These are phyloP conservation scores for Elsinoe ampelina DNA, from an alignment of 2,329 filamentous ascomycete genomes.

Conservation along the genomic window DNA sequence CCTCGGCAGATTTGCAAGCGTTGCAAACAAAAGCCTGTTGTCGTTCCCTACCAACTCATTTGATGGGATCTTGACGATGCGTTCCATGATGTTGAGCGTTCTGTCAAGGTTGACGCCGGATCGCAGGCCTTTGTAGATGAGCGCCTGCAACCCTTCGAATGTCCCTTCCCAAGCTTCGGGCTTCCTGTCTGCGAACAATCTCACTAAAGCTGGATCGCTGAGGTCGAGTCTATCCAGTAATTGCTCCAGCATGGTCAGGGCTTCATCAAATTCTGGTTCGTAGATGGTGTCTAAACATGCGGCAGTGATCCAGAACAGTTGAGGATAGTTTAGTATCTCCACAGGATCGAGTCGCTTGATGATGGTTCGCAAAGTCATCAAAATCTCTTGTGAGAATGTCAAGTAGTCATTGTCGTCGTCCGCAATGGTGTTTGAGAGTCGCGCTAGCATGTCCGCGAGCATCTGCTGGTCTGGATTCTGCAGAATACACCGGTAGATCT, in stretches of 20 bases:
- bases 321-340: conserved; percentile 79
- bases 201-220: conserved; percentile 56
- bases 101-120: conserved; percentile 74
- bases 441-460: conserved; percentile 92
- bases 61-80: conserved; percentile 67
- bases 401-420: conserved; percentile 90
- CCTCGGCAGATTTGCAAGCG: conserved; percentile 85
- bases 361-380: conserved; percentile 86
- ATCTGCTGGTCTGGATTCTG: conserved; percentile 85
- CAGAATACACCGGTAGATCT: conserved; percentile 89
- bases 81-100: conserved; percentile 68
- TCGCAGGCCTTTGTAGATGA: conserved; percentile 85
- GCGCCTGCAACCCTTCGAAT: conserved; percentile 76
- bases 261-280: conserved; percentile 87
- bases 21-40: conserved; percentile 69
- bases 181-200: conserved; percentile 64
- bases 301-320: conserved; percentile 96
- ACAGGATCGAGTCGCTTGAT: conserved; percentile 74
- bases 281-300: conserved; percentile 96
- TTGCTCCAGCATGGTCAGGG: conserved; percentile 81
- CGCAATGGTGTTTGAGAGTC: conserved; percentile 92
- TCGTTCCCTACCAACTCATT: conserved; percentile 75
- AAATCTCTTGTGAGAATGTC: conserved; percentile 94
- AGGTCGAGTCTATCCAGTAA: conserved; percentile 79
- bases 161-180: conserved; percentile 80